Percentiles rank a stretch among this genome's conserved stretches.
Evolutionary conservation across 306 rosid genomes (phyloP).

Genomic region (Vigna nakashimae): DNA sequence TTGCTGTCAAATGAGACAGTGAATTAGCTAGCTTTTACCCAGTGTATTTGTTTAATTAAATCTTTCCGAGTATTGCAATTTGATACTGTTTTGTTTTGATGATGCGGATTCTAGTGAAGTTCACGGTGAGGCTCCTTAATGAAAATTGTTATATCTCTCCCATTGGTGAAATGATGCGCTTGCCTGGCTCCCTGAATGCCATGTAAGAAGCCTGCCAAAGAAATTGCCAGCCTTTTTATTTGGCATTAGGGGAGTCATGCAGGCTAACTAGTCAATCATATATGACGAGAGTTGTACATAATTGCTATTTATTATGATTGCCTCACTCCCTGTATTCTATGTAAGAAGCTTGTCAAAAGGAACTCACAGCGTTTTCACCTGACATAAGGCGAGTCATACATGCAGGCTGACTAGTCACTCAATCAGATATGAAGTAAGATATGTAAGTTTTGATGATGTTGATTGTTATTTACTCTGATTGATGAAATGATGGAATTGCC

Average conservation of each 20-base stretch:
- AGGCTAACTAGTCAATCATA: constrained; percentile 41
- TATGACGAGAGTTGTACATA: not conserved
- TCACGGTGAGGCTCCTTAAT: not conserved
- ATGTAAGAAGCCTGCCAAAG: constrained; percentile 61
- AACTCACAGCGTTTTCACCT: not conserved
- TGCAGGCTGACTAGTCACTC: not conserved
- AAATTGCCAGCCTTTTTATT: constrained; percentile 54
- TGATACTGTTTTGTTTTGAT: constrained; percentile 3
- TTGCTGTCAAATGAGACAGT: not conserved
- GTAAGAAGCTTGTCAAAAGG: not conserved
- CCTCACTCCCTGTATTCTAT: not conserved
- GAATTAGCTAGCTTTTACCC: not conserved
- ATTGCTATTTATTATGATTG: not conserved
- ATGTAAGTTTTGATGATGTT: not conserved
- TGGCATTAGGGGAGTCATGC: constrained; percentile 84
- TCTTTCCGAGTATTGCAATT: not conserved
- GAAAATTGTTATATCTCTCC: not conserved
- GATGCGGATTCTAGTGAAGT: constrained; percentile 32
- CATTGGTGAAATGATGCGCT: not conserved
- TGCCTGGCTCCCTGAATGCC: constrained; percentile 99
- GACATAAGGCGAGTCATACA: not conserved
- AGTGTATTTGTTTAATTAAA: not conserved
- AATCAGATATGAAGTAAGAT: not conserved
- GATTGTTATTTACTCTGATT: not conserved
- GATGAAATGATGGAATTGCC: constrained; percentile 47